Percentiles rank a stretch among this genome's conserved stretches.
Evolutionary conservation across 345 rosid genomes (phyloP).

Genomic region (Citrus sinensis): DVS_A1.0 CM039161.1:10618001-10618500

Average conservation of each 20-base stretch:
- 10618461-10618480: neutral
- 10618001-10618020: too few species aligned
- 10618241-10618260: neutral
- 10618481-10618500: neutral
- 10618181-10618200: too few species aligned
- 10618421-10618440: too few species aligned
- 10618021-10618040: too few species aligned
- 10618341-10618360: too few species aligned
- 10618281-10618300: neutral
- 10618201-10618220: neutral
- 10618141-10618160: neutral
- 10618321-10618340: neutral
- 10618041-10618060: neutral
- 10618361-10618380: neutral
- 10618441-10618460: neutral
- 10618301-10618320: too few species aligned
- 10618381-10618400: too few species aligned
- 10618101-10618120: neutral
- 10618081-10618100: neutral
- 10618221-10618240: neutral
- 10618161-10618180: neutral
- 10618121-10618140: too few species aligned
- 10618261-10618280: too few species aligned
- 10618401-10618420: neutral
- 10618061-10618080: neutral